These are phyloP conservation scores for Fraxinus cuspidata DNA, from an alignment of 257 asterid species.

Conservation along the genomic window DNA sequence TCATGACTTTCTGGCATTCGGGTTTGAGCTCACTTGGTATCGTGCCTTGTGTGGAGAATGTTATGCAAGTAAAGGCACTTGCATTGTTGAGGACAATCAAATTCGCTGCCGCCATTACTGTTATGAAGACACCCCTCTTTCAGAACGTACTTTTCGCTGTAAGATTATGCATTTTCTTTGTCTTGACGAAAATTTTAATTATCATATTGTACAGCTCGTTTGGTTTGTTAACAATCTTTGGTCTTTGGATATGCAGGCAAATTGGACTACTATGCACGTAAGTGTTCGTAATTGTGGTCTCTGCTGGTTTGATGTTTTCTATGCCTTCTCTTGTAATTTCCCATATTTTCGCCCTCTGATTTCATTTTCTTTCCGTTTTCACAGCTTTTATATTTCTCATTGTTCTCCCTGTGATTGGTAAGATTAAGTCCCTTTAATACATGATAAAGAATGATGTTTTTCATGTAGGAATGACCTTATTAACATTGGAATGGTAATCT, in stretches of 20 bases:
- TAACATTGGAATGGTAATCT: not conserved
- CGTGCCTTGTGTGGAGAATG: slow-evolving; percentile 30
- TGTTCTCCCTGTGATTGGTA: slow-evolving; percentile 30
- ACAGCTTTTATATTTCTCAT: slow-evolving; percentile 24
- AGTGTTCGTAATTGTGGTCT: slow-evolving; percentile 11
- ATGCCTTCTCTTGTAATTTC: not conserved
- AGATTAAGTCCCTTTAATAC: slow-evolving; percentile 9
- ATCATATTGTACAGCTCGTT: not conserved
- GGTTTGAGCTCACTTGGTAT: slow-evolving; percentile 35
- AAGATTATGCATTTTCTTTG: slow-evolving; percentile 11
- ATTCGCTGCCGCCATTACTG: slow-evolving; percentile 34
- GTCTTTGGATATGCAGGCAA: slow-evolving; percentile 46
- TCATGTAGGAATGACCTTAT: not conserved
- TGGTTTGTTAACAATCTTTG: slow-evolving; percentile 25
- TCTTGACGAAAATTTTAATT: not conserved
- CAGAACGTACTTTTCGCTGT: slow-evolving; percentile 39
- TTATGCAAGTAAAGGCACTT: slow-evolving; percentile 11
- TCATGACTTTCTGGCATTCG: slow-evolving; percentile 35
- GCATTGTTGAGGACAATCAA: slow-evolving; percentile 24
- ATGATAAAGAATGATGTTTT: not conserved
- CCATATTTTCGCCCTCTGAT: not conserved
- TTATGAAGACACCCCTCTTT: slow-evolving; percentile 39
- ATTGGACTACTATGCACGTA: slow-evolving; percentile 33
- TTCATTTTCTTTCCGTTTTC: not conserved
- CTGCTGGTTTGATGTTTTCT: not conserved